phyloP scores from a whole-genome alignment of 192 early-diverging fungal genomes.

The Entophlyctis luteolus region DNA sequence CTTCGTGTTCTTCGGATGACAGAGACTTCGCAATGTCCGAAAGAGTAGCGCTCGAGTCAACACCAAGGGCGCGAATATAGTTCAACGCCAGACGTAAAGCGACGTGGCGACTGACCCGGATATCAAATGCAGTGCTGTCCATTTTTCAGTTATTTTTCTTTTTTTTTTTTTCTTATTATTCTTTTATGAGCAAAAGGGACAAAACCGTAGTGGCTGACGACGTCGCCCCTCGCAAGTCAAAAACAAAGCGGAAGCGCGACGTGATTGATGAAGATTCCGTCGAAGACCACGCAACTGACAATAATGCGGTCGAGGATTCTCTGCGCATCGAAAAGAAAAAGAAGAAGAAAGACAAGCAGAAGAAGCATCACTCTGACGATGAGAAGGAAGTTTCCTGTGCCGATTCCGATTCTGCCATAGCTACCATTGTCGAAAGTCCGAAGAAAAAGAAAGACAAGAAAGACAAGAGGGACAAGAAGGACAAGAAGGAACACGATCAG shows the following conservation, averaged over 20 bases:
- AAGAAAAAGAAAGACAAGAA: constrained; percentile 11
- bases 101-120: not conserved
- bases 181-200: no score
- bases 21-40: not conserved
- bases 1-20: not conserved
- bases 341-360: constrained; percentile 21
- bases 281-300: not conserved
- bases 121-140: not conserved
- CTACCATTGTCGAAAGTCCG: not conserved
- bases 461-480: constrained; percentile 3
- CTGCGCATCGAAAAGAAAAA: not conserved
- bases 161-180: no score
- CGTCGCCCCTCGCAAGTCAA: no score
- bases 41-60: not conserved
- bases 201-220: no score
- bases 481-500: not conserved
- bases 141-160: not conserved
- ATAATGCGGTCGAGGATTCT: not conserved
- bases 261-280: no score
- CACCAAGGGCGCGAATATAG: not conserved
- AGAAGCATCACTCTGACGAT: not conserved
- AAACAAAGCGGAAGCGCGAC: no score
- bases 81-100: not conserved
- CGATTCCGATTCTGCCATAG: constrained; percentile 3
- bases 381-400: not conserved